These are phyloP conservation scores for Clarireedia homoeocarpa DNA, from an alignment of 2,329 filamentous ascomycete genomes.

Conservation along the genomic window DNA sequence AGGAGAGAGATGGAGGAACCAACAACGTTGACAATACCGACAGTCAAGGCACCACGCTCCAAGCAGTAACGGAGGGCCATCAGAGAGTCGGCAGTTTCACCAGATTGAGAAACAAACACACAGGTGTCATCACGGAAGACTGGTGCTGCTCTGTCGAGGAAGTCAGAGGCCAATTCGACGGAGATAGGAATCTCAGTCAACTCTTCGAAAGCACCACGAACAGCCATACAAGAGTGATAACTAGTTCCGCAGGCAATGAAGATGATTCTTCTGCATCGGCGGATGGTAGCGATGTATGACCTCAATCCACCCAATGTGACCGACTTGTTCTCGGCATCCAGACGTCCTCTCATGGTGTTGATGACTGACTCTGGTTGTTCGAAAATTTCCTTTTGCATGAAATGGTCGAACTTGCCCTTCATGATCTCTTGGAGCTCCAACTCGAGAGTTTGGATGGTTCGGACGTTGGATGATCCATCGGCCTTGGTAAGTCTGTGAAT, in stretches of 20 bases:
- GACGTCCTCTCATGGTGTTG: conserved; percentile 99
- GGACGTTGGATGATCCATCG: conserved; percentile 92
- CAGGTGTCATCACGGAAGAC: conserved; percentile 99
- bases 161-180: conserved; percentile 95
- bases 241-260: conserved; percentile 99
- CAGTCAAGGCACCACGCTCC: conserved; percentile 92
- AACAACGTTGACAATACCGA: conserved; percentile 97
- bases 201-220: conserved; percentile 96
- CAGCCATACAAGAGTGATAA: conserved; percentile 99
- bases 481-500: conserved; percentile 97
- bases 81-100: conserved; percentile 95
- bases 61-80: conserved; percentile 97
- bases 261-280: conserved; percentile 92
- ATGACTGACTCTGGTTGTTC: conserved; percentile 99
- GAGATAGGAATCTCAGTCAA: conserved; percentile 95
- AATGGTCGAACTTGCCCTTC: conserved; percentile 99
- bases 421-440: conserved; percentile 99
- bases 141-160: conserved; percentile 90
- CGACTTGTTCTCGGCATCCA: conserved; percentile 87
- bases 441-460: conserved; percentile 96
- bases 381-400: conserved; percentile 99
- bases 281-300: conserved; percentile 94
- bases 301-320: conserved; percentile 93
- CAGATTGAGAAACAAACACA: conserved; percentile 97
- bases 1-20: conserved; percentile 97